These are phyloP conservation scores for Gleditsia sinensis DNA, from an alignment of 306 rosid species.

Conservation along the genomic window DNA sequence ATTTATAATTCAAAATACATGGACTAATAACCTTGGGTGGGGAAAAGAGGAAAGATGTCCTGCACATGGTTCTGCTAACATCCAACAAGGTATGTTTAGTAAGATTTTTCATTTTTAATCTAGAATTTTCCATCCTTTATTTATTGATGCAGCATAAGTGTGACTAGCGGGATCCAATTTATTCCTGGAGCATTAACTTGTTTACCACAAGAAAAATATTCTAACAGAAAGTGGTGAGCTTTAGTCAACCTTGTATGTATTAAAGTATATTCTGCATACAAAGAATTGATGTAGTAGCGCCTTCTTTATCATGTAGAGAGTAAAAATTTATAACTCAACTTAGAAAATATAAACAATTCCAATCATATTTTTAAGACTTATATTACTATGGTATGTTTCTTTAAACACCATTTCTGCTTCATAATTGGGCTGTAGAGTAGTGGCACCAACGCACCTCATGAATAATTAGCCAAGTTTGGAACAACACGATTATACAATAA, in stretches of 20 bases:
- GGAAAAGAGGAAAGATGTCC: constrained; percentile 85
- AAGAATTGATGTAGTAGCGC: neutral
- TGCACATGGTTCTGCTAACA: constrained; percentile 56
- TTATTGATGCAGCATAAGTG: neutral
- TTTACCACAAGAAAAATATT: neutral
- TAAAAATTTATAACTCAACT: constrained; percentile 4
- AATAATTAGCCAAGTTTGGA: constrained; percentile 5
- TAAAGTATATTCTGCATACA: constrained; percentile 19
- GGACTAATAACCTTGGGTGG: constrained; percentile 87
- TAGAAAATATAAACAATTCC: neutral
- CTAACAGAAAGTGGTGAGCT: neutral
- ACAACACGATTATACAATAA: neutral
- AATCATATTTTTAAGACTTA: neutral
- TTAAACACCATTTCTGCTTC: neutral
- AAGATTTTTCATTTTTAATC: constrained; percentile 2
- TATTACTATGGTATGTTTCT: neutral
- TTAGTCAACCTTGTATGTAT: constrained; percentile 22
- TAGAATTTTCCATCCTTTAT: neutral
- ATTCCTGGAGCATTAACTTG: neutral
- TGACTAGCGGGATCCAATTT: neutral
- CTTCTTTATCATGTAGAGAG: constrained; percentile 10
- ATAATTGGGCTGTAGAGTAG: neutral
- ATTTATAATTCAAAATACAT: constrained; percentile 78
- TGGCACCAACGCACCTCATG: constrained; percentile 17
- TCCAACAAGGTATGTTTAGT: constrained; percentile 53